These are phyloP conservation scores for Aspergillus floridensis DNA, from an alignment of 2,329 filamentous ascomycete genomes.

Conservation along the genomic window DNA sequence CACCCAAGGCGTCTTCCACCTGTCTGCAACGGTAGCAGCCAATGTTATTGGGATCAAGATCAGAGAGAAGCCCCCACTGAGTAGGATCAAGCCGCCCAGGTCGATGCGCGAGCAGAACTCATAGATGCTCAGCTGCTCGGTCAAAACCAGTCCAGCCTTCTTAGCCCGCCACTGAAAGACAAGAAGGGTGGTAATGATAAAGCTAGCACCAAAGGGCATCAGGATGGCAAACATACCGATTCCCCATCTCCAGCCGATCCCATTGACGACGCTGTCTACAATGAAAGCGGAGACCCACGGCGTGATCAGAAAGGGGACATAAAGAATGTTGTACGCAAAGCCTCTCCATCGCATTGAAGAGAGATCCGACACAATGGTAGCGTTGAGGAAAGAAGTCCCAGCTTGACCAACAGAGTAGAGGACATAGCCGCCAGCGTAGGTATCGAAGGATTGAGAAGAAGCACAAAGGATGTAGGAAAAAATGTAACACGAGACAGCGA, in stretches of 20 bases:
- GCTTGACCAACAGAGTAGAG: constrained; percentile 40
- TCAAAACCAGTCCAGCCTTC: constrained; percentile 26
- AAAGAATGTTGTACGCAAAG: constrained; percentile 40
- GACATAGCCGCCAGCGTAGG: constrained; percentile 39
- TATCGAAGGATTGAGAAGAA: constrained; percentile 33
- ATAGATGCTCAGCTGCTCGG: constrained; percentile 23
- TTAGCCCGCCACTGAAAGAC: constrained; percentile 37
- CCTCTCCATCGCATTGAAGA: constrained; percentile 42
- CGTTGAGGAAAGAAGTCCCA: constrained; percentile 42
- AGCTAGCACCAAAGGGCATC: constrained; percentile 38
- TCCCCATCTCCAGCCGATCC: constrained; percentile 47
- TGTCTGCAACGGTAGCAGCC: constrained; percentile 40
- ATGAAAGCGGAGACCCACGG: constrained; percentile 45
- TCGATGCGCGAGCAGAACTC: constrained; percentile 37
- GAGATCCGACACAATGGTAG: constrained; percentile 44
- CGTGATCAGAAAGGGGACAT: constrained; percentile 42
- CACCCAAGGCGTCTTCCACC: constrained; percentile 49
- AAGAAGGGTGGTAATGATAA: constrained; percentile 39
- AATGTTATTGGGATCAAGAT: constrained; percentile 51
- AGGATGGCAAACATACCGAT: constrained; percentile 47
- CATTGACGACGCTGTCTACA: constrained; percentile 39
- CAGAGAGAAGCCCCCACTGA: constrained; percentile 50
- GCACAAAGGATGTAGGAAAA: constrained; percentile 41
- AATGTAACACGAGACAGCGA: constrained; percentile 36
- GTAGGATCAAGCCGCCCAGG: constrained; percentile 45